A percentile compares a stretch with the other conserved stretches of the same genome.
Evolutionary conservation across 768 basidiomycete species (phyloP).

Genomic region (Pisolithus albus): DNA sequence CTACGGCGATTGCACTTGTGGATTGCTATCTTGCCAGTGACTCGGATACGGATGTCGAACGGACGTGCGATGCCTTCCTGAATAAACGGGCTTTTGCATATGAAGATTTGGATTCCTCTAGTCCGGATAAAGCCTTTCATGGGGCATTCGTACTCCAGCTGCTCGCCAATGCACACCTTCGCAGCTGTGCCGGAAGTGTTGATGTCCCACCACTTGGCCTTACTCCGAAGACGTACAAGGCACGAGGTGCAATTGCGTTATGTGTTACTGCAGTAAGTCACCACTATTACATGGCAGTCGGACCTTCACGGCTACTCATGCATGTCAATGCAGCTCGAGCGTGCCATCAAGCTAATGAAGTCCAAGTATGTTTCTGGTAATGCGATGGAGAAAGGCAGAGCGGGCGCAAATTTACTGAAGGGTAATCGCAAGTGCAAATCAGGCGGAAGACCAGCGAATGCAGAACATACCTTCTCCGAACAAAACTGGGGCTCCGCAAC

Average conservation of each 20-base stretch:
- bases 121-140: background rate
- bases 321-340: too few relatives aligned
- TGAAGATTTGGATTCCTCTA: background rate
- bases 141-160: background rate
- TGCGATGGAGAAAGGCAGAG: too few relatives aligned
- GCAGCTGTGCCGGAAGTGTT: background rate
- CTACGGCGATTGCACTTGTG: background rate
- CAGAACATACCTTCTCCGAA: too few relatives aligned
- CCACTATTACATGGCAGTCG: too few relatives aligned
- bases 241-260: background rate
- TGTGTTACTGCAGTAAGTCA: too few relatives aligned
- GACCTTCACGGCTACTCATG: too few relatives aligned
- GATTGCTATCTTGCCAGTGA: background rate
- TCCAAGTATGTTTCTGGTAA: too few relatives aligned
- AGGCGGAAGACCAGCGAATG: too few relatives aligned
- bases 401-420: too few relatives aligned
- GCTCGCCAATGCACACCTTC: background rate
- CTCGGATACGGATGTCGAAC: background rate
- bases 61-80: background rate
- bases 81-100: background rate
- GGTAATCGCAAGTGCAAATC: too few relatives aligned
- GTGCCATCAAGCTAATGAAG: too few relatives aligned
- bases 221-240: background rate
- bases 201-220: background rate
- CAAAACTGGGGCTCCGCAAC: too few relatives aligned